Base-by-base conservation (phyloP, 2,329 filamentous ascomycete species). In the Paraphaeosphaeria minitans region DNA sequence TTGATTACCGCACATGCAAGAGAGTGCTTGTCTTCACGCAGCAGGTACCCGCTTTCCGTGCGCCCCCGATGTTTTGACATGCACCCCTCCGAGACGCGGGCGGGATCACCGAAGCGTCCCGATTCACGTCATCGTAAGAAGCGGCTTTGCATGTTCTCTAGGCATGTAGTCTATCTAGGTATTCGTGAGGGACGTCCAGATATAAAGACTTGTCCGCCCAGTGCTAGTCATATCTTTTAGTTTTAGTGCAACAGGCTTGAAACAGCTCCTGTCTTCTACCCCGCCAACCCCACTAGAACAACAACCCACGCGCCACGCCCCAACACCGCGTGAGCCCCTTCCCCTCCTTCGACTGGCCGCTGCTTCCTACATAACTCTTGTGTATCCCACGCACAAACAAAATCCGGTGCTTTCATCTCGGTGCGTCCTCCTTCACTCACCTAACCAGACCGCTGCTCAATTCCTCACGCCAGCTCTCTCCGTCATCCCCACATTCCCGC, bases 311-410 rank as follows among this genome's bases (percentile, higher is more conserved):
- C 41, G 27, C 29, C n/a, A 37, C 12, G 37, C 29, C 39, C 37
- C 41, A 46, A 53, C 62, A 58, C 37, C 35, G 42, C 47, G 22
- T 31, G 63, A 61, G 58, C 65, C 63, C 65, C 65, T 70, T 51
- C 63, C 69, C 63, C 61, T 58, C 61, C 61, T 43, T 59, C 59
- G 47, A 58, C 52, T 51, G 69, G 60, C 66, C 67, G 68, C 67
- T 59, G 60, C 60, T 66, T 59, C 62, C 60, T 65, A 57, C 41
- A 42, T 42, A 61, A 65, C 64, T 61, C 64, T 58, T 47, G 55
- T 61, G 58, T 39, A 60, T 63, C 60, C 64, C 66, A 60, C 62
- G 56, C 64, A 62, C 62, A 60, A 55, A 61, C 56, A 60, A 57
- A 59, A 53, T 45, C 49, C 55, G 49, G 52, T 61, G 50, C 48